These are phyloP conservation scores for Penicillium brasilianum DNA, from an alignment of 2,329 filamentous ascomycete species.

Conservation along the genomic window DNA sequence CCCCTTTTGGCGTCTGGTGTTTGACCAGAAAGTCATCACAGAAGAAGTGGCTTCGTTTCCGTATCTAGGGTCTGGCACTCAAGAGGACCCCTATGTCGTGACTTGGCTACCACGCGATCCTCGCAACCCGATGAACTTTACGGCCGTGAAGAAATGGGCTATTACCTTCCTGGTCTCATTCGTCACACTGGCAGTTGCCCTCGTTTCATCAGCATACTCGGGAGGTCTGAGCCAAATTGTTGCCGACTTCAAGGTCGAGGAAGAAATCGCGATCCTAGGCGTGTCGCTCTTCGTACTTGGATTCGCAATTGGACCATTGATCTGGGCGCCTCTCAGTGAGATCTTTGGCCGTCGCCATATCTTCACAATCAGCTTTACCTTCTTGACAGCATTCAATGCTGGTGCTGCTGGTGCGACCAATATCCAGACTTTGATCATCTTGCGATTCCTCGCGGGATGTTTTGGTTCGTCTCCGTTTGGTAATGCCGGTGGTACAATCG, in stretches of 20 bases:
- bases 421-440: conserved; percentile 63
- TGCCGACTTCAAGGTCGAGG: conserved; percentile 36
- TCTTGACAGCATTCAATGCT: conserved; percentile 66
- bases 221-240: conserved; percentile 44
- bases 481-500: conserved; percentile 65
- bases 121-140: conserved; percentile 48
- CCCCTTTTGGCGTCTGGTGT: conserved; percentile 37
- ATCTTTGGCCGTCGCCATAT: conserved; percentile 41
- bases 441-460: conserved; percentile 68
- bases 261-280: conserved; percentile 45
- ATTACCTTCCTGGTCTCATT: conserved; percentile 44
- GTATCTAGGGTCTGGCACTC: conserved; percentile 45
- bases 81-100: conserved; percentile 47
- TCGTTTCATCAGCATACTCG: conserved; percentile 48
- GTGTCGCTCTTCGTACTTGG: conserved; percentile 52
- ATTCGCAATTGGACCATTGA: conserved; percentile 50
- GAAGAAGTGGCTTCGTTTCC: conserved; percentile 35
- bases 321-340: conserved; percentile 48
- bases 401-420: conserved; percentile 62
- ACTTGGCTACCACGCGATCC: conserved; percentile 47
- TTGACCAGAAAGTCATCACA: conserved; percentile 40
- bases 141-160: conserved; percentile 42
- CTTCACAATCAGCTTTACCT: conserved; percentile 34
- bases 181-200: conserved; percentile 45
- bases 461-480: conserved; percentile 66